Conservation (phyloP, 1,284 basidiomycete species). For the Kwoniella shivajii region DNA sequence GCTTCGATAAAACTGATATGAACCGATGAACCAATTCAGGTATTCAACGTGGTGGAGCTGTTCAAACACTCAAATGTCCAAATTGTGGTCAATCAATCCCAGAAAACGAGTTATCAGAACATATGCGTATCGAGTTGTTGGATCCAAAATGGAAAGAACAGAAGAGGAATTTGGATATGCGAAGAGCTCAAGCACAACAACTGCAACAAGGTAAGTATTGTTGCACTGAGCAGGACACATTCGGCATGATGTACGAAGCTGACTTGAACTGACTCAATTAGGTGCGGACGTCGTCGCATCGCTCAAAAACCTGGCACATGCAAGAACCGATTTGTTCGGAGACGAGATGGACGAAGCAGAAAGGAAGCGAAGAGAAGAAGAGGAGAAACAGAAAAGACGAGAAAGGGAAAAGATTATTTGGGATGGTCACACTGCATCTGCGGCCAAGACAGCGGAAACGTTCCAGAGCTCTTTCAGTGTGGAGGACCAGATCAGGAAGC, state of each 20-base stretch:
- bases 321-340: constrained; percentile 93
- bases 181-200: constrained; percentile 86
- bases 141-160: constrained; percentile 98
- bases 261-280: constrained; percentile 3
- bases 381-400: constrained; percentile 71
- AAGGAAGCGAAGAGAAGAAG: constrained; percentile 79
- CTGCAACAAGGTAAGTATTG: constrained; percentile 66
- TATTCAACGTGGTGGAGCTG: constrained; percentile 62
- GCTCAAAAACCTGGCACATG: constrained; percentile 83
- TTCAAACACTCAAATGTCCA: constrained; percentile 80
- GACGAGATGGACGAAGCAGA: constrained; percentile 79
- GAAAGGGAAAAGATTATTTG: constrained; percentile 91
- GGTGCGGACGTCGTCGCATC: constrained; percentile 89
- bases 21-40: constrained; percentile 53
- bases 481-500: constrained; percentile 92
- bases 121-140: constrained; percentile 96
- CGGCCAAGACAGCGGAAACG: constrained; percentile 81
- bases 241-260: not conserved
- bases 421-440: constrained; percentile 92
- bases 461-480: constrained; percentile 88
- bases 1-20: not conserved
- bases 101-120: constrained; percentile 92
- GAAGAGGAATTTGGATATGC: constrained; percentile 78
- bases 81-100: constrained; percentile 94
- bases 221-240: not conserved